Conservation (phyloP, 345 rosid species). For the Durio zibethinus region DNA sequence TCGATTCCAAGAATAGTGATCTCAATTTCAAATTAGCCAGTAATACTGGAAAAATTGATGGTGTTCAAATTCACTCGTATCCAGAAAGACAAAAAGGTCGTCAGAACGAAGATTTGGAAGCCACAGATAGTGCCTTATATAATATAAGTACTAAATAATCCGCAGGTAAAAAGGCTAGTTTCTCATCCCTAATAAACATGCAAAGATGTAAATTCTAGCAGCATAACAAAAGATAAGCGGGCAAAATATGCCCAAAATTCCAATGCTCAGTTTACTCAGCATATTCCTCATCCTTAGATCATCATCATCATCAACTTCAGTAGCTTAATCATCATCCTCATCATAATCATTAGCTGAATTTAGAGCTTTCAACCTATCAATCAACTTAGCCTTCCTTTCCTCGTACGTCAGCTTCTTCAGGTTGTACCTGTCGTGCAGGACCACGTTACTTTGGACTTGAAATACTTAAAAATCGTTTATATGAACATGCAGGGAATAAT, state of each 20-base stretch:
- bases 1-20: no score
- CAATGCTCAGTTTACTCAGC: slow-evolving; percentile 11
- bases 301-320: not conserved
- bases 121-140: not conserved
- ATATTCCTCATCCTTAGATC: not conserved
- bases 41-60: no score
- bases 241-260: not conserved
- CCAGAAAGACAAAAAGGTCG: no score
- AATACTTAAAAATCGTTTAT: not conserved
- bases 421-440: slow-evolving; percentile 34
- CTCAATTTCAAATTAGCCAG: no score
- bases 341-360: slow-evolving; percentile 25
- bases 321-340: slow-evolving; percentile 11
- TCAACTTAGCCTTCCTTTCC: slow-evolving; percentile 44
- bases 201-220: not conserved
- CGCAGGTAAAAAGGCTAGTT: not conserved
- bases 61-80: no score
- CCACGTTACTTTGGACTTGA: not conserved
- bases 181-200: slow-evolving; percentile 1
- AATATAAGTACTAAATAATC: not conserved
- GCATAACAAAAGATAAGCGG: not conserved
- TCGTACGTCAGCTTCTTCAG: slow-evolving; percentile 52
- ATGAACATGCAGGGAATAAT: not conserved
- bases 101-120: not conserved
- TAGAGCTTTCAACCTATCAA: slow-evolving; percentile 44